Percentiles rank a stretch among this genome's conserved stretches.
These are phyloP conservation scores for Naegleria lovaniensis DNA, from an alignment of 208 protist genomes.

Conservation along the genomic window DNA sequence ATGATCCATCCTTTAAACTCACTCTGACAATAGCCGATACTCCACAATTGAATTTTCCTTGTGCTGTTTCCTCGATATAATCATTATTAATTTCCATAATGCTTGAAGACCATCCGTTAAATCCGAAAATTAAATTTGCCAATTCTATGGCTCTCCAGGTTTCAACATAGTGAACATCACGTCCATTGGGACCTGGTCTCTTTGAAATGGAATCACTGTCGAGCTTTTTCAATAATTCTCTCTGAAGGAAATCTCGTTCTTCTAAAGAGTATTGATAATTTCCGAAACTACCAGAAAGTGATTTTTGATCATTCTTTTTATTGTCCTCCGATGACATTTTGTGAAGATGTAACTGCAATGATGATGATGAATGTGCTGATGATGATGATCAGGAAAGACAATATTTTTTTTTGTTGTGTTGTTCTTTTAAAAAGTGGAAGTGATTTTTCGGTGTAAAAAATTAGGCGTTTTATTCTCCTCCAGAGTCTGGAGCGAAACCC, in stretches of 20 bases:
- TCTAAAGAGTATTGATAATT: neutral
- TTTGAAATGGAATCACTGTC: neutral
- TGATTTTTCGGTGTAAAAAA: too few relatives aligned
- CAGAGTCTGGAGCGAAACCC: too few relatives aligned
- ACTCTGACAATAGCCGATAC: conserved; percentile 47
- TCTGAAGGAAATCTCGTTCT: conserved; percentile 14
- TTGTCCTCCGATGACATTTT: too few relatives aligned
- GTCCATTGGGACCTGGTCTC: neutral
- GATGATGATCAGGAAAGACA: too few relatives aligned
- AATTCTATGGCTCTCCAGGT: conserved; percentile 54
- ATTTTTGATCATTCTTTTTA: too few relatives aligned
- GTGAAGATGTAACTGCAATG: too few relatives aligned
- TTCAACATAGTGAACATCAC: conserved; percentile 43
- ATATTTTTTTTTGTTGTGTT: too few relatives aligned
- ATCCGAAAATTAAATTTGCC: conserved; percentile 54
- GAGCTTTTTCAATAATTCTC: neutral
- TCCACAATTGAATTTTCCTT: conserved; percentile 38
- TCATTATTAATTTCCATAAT: conserved; percentile 46
- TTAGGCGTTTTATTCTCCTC: too few relatives aligned
- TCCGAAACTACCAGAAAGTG: neutral
- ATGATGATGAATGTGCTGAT: too few relatives aligned
- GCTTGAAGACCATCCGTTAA: conserved; percentile 54
- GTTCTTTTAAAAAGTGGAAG: too few relatives aligned
- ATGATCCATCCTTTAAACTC: conserved; percentile 56
- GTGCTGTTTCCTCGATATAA: conserved; percentile 40